These are phyloP conservation scores for Mortierella sp. DNA, from an alignment of 371 early-diverging fungal species.

Conservation along the genomic window DNA sequence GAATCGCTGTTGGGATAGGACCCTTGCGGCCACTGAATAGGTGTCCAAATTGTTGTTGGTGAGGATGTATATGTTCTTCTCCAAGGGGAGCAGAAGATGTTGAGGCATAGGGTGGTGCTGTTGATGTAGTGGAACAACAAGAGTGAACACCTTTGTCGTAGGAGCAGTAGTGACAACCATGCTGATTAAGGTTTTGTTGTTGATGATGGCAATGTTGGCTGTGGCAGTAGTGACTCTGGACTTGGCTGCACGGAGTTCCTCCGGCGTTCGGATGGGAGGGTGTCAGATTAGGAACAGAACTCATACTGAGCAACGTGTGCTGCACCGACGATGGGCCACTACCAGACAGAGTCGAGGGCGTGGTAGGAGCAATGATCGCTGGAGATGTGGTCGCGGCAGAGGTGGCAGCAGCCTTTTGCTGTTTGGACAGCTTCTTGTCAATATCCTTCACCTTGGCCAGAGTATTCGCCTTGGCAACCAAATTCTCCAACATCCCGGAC, in stretches of 20 bases:
- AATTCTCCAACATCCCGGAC: conserved; percentile 58
- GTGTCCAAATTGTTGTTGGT: neutral
- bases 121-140: neutral
- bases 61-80: conserved; percentile 6
- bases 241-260: neutral
- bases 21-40: neutral
- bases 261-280: neutral
- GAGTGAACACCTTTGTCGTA: conserved; percentile 3
- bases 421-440: conserved; percentile 28
- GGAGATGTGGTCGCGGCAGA: neutral
- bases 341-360: neutral
- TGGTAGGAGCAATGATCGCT: neutral
- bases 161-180: neutral
- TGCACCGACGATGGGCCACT: neutral
- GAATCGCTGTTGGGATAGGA: conserved; percentile 1
- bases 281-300: neutral
- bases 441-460: conserved; percentile 42
- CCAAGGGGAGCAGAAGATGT: neutral
- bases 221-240: neutral
- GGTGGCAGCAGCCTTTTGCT: conserved; percentile 20
- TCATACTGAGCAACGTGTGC: conserved; percentile 6
- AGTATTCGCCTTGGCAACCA: conserved; percentile 59
- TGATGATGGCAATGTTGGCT: neutral
- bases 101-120: neutral
- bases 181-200: neutral